A percentile compares a stretch with the other conserved stretches of the same genome.
These are phyloP conservation scores for Aegilops tauschii DNA, from an alignment of 176 grass and related monocot species.

Conservation along the genomic window DNA sequence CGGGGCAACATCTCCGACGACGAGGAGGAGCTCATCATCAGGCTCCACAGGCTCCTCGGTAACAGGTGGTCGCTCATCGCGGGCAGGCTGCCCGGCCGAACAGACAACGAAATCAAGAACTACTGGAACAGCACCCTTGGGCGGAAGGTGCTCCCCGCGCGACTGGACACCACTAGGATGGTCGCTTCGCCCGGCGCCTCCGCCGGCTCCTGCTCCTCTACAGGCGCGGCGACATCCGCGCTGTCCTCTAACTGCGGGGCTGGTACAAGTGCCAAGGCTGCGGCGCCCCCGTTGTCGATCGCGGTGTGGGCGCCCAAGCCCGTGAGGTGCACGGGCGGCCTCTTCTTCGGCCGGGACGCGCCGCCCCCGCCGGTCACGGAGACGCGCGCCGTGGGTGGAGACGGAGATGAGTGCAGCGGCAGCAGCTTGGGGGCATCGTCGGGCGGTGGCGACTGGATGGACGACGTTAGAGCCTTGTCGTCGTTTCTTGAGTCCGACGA, in stretches of 20 bases:
- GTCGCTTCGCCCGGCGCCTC: neutral
- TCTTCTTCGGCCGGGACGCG: slow-evolving; percentile 18
- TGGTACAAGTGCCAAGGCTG: no score
- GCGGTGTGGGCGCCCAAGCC: slow-evolving; percentile 48
- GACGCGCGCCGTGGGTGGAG: neutral
- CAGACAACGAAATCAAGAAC: slow-evolving; percentile 99
- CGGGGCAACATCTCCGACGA: slow-evolving; percentile 79
- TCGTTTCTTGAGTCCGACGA: slow-evolving; percentile 65
- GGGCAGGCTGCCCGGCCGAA: slow-evolving; percentile 85
- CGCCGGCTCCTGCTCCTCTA: neutral
- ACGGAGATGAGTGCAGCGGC: slow-evolving; percentile 28
- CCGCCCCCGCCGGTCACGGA: no score
- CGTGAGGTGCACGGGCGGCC: slow-evolving; percentile 33
- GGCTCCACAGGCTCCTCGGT: slow-evolving; percentile 80
- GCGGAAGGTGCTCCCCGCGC: slow-evolving; percentile 23
- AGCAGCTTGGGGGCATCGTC: slow-evolving; percentile 21
- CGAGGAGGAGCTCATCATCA: slow-evolving; percentile 81
- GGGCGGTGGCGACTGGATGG: slow-evolving; percentile 54
- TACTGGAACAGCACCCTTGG: slow-evolving; percentile 89
- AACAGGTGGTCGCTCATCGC: slow-evolving; percentile 90
- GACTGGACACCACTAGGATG: neutral
- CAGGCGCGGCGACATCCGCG: neutral
- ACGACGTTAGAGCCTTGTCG: slow-evolving; percentile 52
- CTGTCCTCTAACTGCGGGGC: neutral
- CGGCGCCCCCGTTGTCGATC: neutral